Conservation (phyloP, 2,329 filamentous ascomycete genomes). For the Aphanocladium album region DNA sequence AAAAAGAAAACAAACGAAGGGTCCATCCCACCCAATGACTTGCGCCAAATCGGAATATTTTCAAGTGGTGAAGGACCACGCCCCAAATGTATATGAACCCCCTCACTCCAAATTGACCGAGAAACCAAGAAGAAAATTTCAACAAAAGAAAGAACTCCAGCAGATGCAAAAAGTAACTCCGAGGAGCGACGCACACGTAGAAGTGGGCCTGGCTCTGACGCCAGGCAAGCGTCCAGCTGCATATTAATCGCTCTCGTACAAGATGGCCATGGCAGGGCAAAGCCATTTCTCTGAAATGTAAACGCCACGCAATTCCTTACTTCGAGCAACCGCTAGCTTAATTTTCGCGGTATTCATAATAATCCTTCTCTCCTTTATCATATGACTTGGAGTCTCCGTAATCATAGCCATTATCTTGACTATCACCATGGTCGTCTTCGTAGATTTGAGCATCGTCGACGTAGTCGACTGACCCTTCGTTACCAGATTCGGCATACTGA, state of each 20-base stretch:
- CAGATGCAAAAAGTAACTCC: conserved; percentile 1
- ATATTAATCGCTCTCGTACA: neutral
- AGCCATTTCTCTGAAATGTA: neutral
- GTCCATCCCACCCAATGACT: neutral
- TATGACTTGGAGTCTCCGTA: conserved; percentile 35
- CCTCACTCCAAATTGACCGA: neutral
- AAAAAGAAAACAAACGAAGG: neutral
- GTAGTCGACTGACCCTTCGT: conserved; percentile 42
- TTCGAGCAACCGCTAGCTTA: neutral
- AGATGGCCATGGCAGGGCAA: neutral
- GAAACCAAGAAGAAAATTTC: neutral
- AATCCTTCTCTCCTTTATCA: conserved; percentile 35
- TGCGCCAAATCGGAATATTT: conserved; percentile 1
- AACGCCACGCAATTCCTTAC: neutral
- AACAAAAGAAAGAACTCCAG: conserved; percentile 1
- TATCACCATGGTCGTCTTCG: conserved; percentile 45
- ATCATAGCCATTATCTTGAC: conserved; percentile 31
- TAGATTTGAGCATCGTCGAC: conserved; percentile 50
- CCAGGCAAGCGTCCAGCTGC: neutral
- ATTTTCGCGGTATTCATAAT: conserved; percentile 33
- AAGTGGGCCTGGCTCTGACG: neutral
- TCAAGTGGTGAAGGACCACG: neutral
- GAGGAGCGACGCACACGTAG: neutral
- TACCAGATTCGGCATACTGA: conserved; percentile 42
- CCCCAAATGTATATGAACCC: neutral